phyloP scores from a whole-genome alignment of 2,329 filamentous ascomycete genomes.

The Cyclaneusma minus region DNA sequence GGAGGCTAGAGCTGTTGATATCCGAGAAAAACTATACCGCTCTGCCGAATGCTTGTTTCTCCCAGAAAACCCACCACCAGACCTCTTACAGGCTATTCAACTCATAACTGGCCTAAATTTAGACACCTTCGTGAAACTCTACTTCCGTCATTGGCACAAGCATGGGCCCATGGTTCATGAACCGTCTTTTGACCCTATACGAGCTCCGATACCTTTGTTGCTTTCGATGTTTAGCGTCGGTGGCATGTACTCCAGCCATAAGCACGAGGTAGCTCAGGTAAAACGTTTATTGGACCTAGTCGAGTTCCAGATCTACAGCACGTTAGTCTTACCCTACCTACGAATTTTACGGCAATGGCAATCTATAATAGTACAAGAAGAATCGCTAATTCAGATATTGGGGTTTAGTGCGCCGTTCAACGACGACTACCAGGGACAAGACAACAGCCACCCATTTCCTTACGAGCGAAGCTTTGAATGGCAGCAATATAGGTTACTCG shows the following conservation, averaged over 20 bases:
- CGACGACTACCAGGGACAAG: slow-evolving; percentile 9
- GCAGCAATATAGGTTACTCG: slow-evolving; percentile 17
- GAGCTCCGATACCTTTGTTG: slow-evolving; percentile 14
- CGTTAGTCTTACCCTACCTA: slow-evolving; percentile 1
- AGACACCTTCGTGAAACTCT: slow-evolving; percentile 13
- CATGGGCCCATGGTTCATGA: slow-evolving; percentile 18
- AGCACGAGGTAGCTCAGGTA: not conserved
- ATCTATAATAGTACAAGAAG: slow-evolving; percentile 13
- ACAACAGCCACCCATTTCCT: too few species aligned
- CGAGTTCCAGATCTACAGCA: slow-evolving; percentile 5
- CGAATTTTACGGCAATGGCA: slow-evolving; percentile 2
- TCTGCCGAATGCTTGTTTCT: slow-evolving; percentile 8
- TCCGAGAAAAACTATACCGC: slow-evolving; percentile 15
- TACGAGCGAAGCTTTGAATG: too few species aligned
- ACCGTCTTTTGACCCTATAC: slow-evolving; percentile 15
- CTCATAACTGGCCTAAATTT: slow-evolving; percentile 12
- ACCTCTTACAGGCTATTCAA: slow-evolving; percentile 14
- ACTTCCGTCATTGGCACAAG: slow-evolving; percentile 18
- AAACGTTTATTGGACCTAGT: not conserved
- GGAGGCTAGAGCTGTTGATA: slow-evolving; percentile 13
- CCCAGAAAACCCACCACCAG: slow-evolving; percentile 10
- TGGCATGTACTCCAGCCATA: slow-evolving; percentile 9
- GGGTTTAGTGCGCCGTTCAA: slow-evolving; percentile 15
- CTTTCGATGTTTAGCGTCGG: slow-evolving; percentile 16
- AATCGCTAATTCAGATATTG: slow-evolving; percentile 12